phyloP scores from a whole-genome alignment of 2,329 filamentous ascomycete genomes.

The Aureobasidium sp. region DNA sequence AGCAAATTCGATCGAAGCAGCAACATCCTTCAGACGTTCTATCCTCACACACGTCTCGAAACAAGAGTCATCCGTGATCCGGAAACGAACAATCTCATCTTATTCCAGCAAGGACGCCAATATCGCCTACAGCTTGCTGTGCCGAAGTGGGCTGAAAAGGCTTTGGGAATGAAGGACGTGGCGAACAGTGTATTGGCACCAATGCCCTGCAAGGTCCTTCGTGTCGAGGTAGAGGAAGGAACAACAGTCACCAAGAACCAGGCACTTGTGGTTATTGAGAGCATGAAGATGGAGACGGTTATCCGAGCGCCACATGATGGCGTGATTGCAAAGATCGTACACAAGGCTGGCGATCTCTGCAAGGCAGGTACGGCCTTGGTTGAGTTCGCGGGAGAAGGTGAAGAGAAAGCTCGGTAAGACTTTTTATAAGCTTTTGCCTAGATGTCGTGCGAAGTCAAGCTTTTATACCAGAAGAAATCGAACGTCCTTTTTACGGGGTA shows the following conservation, averaged over 20 bases:
- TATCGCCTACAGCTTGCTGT: slow-evolving; percentile 49
- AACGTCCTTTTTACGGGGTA: slow-evolving; percentile 2
- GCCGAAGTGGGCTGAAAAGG: slow-evolving; percentile 81
- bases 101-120: slow-evolving; percentile 65
- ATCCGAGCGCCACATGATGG: slow-evolving; percentile 45
- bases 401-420: not conserved
- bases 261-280: slow-evolving; percentile 65
- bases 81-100: slow-evolving; percentile 46
- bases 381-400: slow-evolving; percentile 34
- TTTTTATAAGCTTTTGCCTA: too few relatives aligned
- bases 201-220: slow-evolving; percentile 95
- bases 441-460: too few relatives aligned
- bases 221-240: slow-evolving; percentile 79
- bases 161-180: slow-evolving; percentile 72
- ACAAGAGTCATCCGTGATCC: slow-evolving; percentile 65
- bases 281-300: slow-evolving; percentile 53
- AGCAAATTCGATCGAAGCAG: slow-evolving; percentile 40
- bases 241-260: slow-evolving; percentile 78
- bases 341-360: slow-evolving; percentile 39
- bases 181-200: slow-evolving; percentile 80
- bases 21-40: slow-evolving; percentile 64
- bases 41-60: slow-evolving; percentile 69
- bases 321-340: slow-evolving; percentile 42
- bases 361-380: slow-evolving; percentile 43
- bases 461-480: not conserved